Evolutionary conservation across 176 grass and related monocot genomes (phyloP).

Genomic region (Oryza brachyantha): DNA sequence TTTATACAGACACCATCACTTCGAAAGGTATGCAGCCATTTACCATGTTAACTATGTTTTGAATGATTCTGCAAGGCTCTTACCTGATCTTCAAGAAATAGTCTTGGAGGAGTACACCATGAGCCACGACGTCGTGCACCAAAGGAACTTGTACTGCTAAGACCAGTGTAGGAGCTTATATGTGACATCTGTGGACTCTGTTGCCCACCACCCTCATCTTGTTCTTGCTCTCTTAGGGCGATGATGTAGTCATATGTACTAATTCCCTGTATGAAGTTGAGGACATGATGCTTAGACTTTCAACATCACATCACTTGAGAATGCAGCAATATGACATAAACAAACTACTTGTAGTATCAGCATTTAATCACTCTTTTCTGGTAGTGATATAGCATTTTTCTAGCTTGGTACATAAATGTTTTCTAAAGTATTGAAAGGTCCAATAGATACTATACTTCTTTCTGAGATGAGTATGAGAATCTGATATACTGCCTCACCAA

Average conservation of each 20-base stretch:
- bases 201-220: slow-evolving; percentile 64
- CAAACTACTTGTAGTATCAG: slow-evolving; percentile 8
- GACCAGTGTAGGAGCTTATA: slow-evolving; percentile 89
- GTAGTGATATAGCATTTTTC: background rate
- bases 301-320: slow-evolving; percentile 13
- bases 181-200: slow-evolving; percentile 98
- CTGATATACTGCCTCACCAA: background rate
- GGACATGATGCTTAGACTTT: slow-evolving; percentile 7
- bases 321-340: background rate
- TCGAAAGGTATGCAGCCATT: background rate
- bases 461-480: background rate
- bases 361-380: background rate
- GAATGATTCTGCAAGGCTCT: background rate
- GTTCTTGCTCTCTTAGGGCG: slow-evolving; percentile 95
- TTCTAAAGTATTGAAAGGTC: background rate
- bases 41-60: background rate
- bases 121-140: slow-evolving; percentile 72
- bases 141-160: slow-evolving; percentile 97
- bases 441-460: slow-evolving; percentile 5
- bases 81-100: slow-evolving; percentile 99
- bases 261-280: slow-evolving; percentile 63
- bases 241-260: slow-evolving; percentile 99
- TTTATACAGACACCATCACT: background rate
- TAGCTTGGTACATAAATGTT: background rate
- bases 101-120: slow-evolving; percentile 93